phyloP scores from a whole-genome alignment of 2,329 filamentous ascomycete species.

The Calonectria pauciramosa region DNA sequence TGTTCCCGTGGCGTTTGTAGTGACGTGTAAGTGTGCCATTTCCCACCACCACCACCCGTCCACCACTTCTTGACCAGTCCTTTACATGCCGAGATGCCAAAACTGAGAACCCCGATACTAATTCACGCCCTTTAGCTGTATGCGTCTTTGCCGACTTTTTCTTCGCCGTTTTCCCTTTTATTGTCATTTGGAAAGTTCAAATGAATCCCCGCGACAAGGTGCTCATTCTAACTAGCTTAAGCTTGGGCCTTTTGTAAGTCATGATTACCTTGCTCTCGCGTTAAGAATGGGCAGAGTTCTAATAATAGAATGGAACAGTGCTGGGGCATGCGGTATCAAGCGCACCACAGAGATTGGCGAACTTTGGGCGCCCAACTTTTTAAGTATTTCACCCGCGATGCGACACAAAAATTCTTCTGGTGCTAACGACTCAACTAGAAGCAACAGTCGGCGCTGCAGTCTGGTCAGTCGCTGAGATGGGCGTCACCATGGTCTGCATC shows the following conservation, averaged over 20 bases:
- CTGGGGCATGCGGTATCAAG: constrained; percentile 20
- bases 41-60: background rate
- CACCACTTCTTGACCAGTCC: background rate
- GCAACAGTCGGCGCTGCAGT: background rate
- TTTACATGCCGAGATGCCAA: background rate
- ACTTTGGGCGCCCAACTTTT: constrained; percentile 1
- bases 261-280: background rate
- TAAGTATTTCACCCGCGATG: background rate
- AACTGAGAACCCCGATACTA: background rate
- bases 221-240: constrained; percentile 55
- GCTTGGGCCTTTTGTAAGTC: constrained; percentile 54
- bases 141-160: constrained; percentile 51
- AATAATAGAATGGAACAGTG: background rate
- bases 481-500: background rate
- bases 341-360: constrained; percentile 11
- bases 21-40: constrained; percentile 16
- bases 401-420: background rate
- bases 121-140: background rate
- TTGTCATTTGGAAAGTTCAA: constrained; percentile 57
- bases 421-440: background rate
- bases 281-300: background rate
- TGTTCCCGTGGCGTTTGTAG: constrained; percentile 10
- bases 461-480: background rate
- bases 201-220: constrained; percentile 59
- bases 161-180: constrained; percentile 56